Percentiles rank a stretch among this genome's conserved stretches.
These are phyloP conservation scores for Tricholomella constricta DNA, from an alignment of 768 basidiomycete species.

Conservation along the genomic window DNA sequence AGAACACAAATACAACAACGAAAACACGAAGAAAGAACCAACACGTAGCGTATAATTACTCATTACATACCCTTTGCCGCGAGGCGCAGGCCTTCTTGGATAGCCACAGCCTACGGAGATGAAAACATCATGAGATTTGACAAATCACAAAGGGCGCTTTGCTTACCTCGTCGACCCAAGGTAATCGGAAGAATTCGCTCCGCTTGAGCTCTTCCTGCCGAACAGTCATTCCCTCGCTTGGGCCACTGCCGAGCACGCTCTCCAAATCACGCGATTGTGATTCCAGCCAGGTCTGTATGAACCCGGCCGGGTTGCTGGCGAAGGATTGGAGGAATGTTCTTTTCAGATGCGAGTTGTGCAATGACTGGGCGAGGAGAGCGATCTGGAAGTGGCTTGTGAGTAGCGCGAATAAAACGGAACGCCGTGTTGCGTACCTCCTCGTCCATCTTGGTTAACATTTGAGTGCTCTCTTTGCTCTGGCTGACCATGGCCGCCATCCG, in stretches of 20 bases:
- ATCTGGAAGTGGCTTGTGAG: conserved; percentile 49
- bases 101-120: conserved; percentile 65
- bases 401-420: background rate
- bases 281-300: conserved; percentile 89
- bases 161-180: conserved; percentile 82
- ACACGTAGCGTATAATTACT: conserved; percentile 4
- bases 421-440: conserved; percentile 67
- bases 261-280: conserved; percentile 92
- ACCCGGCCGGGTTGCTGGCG: conserved; percentile 71
- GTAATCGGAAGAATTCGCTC: conserved; percentile 88
- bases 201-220: conserved; percentile 86
- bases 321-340: conserved; percentile 85
- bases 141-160: background rate
- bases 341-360: conserved; percentile 87
- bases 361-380: conserved; percentile 77
- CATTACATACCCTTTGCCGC: conserved; percentile 51
- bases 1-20: conserved; percentile 2
- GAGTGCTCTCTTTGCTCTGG: conserved; percentile 69
- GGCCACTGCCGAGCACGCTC: conserved; percentile 84
- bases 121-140: conserved; percentile 7
- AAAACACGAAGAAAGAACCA: background rate
- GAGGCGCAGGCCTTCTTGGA: conserved; percentile 79
- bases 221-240: conserved; percentile 74
- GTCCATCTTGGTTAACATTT: conserved; percentile 72
- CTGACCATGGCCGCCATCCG: conserved; percentile 74